Evolutionary conservation across 192 early-diverging fungal species (phyloP).

Genomic region (Coemansia sp.): DNA sequence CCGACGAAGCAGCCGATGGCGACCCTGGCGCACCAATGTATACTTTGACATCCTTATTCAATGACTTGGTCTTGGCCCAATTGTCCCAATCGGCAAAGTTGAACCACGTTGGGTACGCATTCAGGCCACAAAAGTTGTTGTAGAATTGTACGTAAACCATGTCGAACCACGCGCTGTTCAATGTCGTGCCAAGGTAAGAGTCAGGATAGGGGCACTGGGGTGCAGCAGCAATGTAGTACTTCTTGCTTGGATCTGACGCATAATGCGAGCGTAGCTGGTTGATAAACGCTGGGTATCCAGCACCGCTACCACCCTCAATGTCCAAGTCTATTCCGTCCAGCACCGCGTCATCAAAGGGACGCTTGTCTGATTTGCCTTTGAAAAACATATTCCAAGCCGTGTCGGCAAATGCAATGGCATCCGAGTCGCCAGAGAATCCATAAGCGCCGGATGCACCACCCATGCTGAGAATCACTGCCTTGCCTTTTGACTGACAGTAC

Average conservation of each 20-base stretch:
- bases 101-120: slow-evolving; percentile 48
- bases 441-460: slow-evolving; percentile 64
- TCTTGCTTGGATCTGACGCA: slow-evolving; percentile 43
- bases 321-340: slow-evolving; percentile 49
- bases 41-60: slow-evolving; percentile 59
- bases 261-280: slow-evolving; percentile 52
- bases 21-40: slow-evolving; percentile 58
- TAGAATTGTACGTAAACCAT: slow-evolving; percentile 68
- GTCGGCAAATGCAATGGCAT: slow-evolving; percentile 56
- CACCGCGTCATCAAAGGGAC: slow-evolving; percentile 56
- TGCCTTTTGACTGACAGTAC: slow-evolving; percentile 66
- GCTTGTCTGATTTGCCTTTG: slow-evolving; percentile 53
- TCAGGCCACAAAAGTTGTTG: slow-evolving; percentile 65
- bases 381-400: slow-evolving; percentile 61
- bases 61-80: slow-evolving; percentile 59
- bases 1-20: slow-evolving; percentile 52
- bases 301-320: slow-evolving; percentile 50
- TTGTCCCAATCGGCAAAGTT: slow-evolving; percentile 64
- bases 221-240: slow-evolving; percentile 59
- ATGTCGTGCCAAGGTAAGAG: slow-evolving; percentile 49
- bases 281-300: slow-evolving; percentile 55
- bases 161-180: slow-evolving; percentile 62
- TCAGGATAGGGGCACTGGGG: slow-evolving; percentile 66
- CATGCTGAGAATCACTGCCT: slow-evolving; percentile 59
- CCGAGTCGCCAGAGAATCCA: slow-evolving; percentile 49